Conservation (phyloP, 2,329 filamentous ascomycete genomes). For the Fusarium redolens region DNA sequence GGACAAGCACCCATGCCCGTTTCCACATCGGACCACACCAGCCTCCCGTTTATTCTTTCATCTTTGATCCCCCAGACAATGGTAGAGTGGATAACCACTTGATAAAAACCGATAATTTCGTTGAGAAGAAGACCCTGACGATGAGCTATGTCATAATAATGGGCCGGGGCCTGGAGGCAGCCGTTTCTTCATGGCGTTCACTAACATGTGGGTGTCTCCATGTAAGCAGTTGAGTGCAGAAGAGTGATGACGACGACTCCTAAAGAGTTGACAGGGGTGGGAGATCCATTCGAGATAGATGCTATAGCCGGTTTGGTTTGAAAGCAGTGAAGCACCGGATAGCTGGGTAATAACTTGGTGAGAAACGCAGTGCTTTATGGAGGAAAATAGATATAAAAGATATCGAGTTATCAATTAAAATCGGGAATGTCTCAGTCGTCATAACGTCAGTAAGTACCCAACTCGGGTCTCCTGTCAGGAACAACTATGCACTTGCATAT, state of each 20-base stretch:
- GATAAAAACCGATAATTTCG: conserved; percentile 2
- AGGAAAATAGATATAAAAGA: background rate
- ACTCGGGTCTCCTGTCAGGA: background rate
- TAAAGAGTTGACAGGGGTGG: conserved; percentile 11
- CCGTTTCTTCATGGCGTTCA: background rate
- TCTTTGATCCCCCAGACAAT: conserved; percentile 1
- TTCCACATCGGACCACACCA: conserved; percentile 20
- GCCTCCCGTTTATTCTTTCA: background rate
- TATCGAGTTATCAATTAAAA: background rate
- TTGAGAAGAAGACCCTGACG: conserved; percentile 1
- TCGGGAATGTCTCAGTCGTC: background rate
- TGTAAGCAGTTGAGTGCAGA: background rate
- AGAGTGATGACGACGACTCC: conserved; percentile 37
- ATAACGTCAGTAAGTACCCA: background rate
- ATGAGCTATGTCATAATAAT: conserved; percentile 11
- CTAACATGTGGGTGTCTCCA: background rate
- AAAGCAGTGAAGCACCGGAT: background rate
- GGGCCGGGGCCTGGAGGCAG: conserved; percentile 3
- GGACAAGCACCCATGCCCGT: background rate
- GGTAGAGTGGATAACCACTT: background rate
- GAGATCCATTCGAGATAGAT: conserved; percentile 10
- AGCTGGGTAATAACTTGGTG: background rate
- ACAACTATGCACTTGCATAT: background rate
- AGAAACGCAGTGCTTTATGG: background rate
- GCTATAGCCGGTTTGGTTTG: background rate